Conservation (phyloP, 1,284 basidiomycete species). For the Ustanciosporium gigantosporum region DNA sequence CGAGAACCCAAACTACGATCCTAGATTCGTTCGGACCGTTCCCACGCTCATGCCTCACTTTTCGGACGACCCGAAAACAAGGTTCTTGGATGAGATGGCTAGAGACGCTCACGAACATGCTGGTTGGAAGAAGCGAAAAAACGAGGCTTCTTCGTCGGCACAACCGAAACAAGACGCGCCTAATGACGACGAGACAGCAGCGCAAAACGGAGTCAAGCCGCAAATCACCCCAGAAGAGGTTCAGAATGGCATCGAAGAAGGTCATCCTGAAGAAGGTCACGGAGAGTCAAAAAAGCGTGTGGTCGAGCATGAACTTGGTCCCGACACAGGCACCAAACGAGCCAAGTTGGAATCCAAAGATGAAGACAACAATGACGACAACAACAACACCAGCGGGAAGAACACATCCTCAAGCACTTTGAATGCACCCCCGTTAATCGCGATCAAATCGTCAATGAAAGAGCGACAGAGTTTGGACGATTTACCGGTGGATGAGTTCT, state of each 20-base stretch:
- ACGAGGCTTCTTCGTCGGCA: background rate
- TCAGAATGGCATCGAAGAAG: too few species aligned
- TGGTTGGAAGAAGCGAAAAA: slow-evolving; percentile 21
- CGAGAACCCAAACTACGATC: slow-evolving; percentile 9
- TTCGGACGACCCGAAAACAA: slow-evolving; percentile 58
- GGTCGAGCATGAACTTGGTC: too few species aligned
- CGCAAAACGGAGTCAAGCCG: background rate
- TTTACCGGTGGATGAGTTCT: slow-evolving; percentile 51
- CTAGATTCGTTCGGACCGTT: slow-evolving; percentile 21
- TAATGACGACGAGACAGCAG: background rate
- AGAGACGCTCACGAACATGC: slow-evolving; percentile 53
- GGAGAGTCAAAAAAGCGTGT: too few species aligned
- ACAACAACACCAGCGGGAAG: background rate
- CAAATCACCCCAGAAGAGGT: background rate
- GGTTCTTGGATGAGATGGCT: slow-evolving; percentile 57
- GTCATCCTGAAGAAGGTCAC: background rate
- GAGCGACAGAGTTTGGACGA: slow-evolving; percentile 52
- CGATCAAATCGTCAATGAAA: slow-evolving; percentile 34
- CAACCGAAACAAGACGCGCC: background rate
- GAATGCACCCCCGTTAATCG: slow-evolving; percentile 13
- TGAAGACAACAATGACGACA: background rate
- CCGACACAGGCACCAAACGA: too few species aligned
- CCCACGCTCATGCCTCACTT: slow-evolving; percentile 58
- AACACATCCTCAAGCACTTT: background rate
- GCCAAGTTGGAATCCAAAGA: background rate